phyloP scores from a whole-genome alignment of 2,329 filamentous ascomycete genomes.

The Cordyceps javanica region DNA sequence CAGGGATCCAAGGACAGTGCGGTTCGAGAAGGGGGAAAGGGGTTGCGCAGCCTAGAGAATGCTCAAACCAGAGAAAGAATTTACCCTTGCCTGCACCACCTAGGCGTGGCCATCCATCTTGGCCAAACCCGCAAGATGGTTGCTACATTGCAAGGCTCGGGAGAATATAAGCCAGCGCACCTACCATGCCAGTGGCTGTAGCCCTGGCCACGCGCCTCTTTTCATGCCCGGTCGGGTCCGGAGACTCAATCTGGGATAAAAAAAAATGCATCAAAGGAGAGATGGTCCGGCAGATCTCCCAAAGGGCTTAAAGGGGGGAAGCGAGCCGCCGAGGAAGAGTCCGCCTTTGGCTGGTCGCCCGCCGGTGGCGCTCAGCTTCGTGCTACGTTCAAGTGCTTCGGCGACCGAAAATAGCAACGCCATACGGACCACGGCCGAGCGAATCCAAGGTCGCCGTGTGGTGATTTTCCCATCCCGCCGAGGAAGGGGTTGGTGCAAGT shows the following conservation, averaged over 20 bases:
- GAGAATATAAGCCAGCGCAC: background rate
- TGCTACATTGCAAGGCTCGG: no score
- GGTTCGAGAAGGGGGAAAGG: no score
- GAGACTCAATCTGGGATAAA: background rate
- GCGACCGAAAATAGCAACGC: background rate
- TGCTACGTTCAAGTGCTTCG: background rate
- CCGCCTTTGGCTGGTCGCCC: background rate
- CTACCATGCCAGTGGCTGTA: background rate
- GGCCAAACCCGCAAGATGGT: no score
- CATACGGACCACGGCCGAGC: no score
- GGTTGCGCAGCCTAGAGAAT: no score
- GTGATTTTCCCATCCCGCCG: background rate
- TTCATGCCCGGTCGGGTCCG: background rate
- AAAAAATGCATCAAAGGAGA: background rate
- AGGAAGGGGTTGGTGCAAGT: no score
- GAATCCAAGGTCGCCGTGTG: background rate
- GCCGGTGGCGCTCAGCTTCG: background rate
- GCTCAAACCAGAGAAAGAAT: no score
- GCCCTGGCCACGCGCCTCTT: background rate
- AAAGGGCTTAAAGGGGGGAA: background rate
- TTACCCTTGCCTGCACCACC: background rate
- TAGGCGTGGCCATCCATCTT: background rate
- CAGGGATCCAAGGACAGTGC: no score
- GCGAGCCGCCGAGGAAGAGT: conserved; percentile 2
- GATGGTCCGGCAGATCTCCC: background rate